phyloP scores from a whole-genome alignment of 768 basidiomycete species.

The Trametes cinnabarina region DNA sequence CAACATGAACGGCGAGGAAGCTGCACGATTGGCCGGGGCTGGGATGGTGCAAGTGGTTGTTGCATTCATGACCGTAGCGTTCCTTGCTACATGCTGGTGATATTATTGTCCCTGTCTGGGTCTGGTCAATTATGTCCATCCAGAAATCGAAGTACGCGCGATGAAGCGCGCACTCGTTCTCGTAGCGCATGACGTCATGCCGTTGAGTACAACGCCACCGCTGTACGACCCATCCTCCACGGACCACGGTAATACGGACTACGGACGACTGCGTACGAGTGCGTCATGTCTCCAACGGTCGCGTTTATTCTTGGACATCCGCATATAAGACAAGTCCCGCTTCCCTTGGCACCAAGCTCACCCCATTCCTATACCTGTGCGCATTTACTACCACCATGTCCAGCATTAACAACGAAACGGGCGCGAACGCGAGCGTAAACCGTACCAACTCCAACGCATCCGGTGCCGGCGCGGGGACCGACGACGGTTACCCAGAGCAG shows the following conservation, averaged over 20 bases:
- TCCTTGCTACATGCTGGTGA: too few relatives aligned
- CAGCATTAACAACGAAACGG: background rate
- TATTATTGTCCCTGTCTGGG: too few relatives aligned
- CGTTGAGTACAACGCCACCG: slow-evolving; percentile 1
- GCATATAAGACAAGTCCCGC: background rate
- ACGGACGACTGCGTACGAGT: background rate
- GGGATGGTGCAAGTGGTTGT: too few relatives aligned
- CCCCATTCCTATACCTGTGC: background rate
- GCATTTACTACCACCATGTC: background rate
- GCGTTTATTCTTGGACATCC: background rate
- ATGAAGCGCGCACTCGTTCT: background rate
- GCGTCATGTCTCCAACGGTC: slow-evolving; percentile 14
- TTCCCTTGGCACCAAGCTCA: too few relatives aligned
- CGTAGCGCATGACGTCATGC: slow-evolving; percentile 10
- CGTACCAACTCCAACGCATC: too few relatives aligned
- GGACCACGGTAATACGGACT: too few relatives aligned
- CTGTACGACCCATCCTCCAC: background rate
- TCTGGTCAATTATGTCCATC: too few relatives aligned
- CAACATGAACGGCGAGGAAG: too few relatives aligned
- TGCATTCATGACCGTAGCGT: too few relatives aligned
- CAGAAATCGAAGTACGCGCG: too few relatives aligned
- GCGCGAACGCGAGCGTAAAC: too few relatives aligned
- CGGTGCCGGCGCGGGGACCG: background rate
- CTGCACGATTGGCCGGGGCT: too few relatives aligned
- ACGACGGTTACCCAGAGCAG: slow-evolving; percentile 36